Evolutionary conservation across 305 asterid species (phyloP).

Genomic region (Fraxinus baroniana): DNA sequence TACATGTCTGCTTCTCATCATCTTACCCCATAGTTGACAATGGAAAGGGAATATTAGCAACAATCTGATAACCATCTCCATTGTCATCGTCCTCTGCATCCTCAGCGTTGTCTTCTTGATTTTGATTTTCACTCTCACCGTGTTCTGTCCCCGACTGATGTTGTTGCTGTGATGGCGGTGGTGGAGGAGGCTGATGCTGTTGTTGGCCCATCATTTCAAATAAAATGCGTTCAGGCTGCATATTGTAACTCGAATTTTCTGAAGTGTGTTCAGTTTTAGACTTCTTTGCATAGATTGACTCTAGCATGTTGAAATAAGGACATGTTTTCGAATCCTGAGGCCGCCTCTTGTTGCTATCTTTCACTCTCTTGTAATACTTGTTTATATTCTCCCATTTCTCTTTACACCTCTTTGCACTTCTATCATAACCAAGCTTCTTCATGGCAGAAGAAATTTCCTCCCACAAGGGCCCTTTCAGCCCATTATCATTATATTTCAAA

Average conservation of each 20-base stretch:
- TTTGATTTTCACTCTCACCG: slow-evolving; percentile 34
- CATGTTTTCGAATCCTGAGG: slow-evolving; percentile 73
- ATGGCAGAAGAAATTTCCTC: slow-evolving; percentile 67
- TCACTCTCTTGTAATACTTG: slow-evolving; percentile 76
- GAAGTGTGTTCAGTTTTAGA: slow-evolving; percentile 34
- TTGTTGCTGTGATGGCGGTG: slow-evolving; percentile 16
- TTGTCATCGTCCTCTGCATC: slow-evolving; percentile 38
- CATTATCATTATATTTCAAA: slow-evolving; percentile 52
- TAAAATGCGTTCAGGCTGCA: slow-evolving; percentile 61
- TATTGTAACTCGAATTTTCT: slow-evolving; percentile 37
- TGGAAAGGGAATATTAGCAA: slow-evolving; percentile 37
- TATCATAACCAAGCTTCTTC: slow-evolving; percentile 67
- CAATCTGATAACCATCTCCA: slow-evolving; percentile 47
- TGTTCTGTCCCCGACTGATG: slow-evolving; percentile 29
- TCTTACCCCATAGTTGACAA: slow-evolving; percentile 33
- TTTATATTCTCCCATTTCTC: slow-evolving; percentile 95
- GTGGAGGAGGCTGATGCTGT: slow-evolving; percentile 13
- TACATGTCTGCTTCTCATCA: not conserved
- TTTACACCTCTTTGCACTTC: slow-evolving; percentile 78
- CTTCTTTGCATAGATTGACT: slow-evolving; percentile 57
- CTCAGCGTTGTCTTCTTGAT: slow-evolving; percentile 37
- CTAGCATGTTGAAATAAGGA: slow-evolving; percentile 45
- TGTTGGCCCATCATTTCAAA: slow-evolving; percentile 64
- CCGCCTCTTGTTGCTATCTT: slow-evolving; percentile 67
- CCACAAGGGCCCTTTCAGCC: slow-evolving; percentile 74